Conservation (phyloP, 1,284 basidiomycete genomes). For the Exsudoporus floridanus region DNA sequence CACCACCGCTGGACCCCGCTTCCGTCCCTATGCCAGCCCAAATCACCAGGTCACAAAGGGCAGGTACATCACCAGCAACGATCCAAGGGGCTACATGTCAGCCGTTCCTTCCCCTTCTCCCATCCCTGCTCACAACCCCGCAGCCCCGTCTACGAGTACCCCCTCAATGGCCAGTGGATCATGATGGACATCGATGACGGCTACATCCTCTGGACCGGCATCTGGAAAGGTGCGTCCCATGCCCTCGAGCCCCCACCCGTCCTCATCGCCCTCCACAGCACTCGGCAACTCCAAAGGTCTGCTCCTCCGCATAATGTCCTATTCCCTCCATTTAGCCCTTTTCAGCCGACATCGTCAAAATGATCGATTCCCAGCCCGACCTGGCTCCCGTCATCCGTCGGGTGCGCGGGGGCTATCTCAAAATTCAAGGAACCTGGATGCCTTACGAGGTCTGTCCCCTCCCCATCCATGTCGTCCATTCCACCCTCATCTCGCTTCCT, state of each 20-base stretch:
- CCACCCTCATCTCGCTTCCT: slow-evolving; percentile 22
- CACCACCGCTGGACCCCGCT: slow-evolving; percentile 51
- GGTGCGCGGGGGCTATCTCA: slow-evolving; percentile 82
- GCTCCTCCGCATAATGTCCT: slow-evolving; percentile 17
- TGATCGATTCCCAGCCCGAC: slow-evolving; percentile 85
- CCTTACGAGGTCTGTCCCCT: slow-evolving; percentile 67
- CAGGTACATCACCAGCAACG: slow-evolving; percentile 83
- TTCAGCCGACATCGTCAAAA: slow-evolving; percentile 83
- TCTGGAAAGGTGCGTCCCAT: slow-evolving; percentile 72
- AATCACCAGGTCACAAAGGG: slow-evolving; percentile 81
- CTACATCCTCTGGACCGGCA: slow-evolving; percentile 84
- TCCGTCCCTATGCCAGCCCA: slow-evolving; percentile 72
- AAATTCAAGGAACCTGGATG: slow-evolving; percentile 90
- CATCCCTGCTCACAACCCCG: slow-evolving; percentile 4
- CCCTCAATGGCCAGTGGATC: slow-evolving; percentile 84
- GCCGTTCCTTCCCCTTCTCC: slow-evolving; percentile 2
- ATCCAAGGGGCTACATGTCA: slow-evolving; percentile 83
- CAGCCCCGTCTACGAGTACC: slow-evolving; percentile 85
- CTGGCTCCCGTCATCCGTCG: slow-evolving; percentile 75
- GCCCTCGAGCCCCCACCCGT: not conserved
- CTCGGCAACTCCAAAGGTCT: slow-evolving; percentile 82
- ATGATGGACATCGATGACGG: slow-evolving; percentile 92
- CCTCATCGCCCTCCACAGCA: slow-evolving; percentile 43
- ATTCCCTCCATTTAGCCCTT: slow-evolving; percentile 16
- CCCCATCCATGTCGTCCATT: slow-evolving; percentile 7